Evolutionary conservation across 1,284 basidiomycete species (phyloP).

Genomic region (Tilletia indica): DNA sequence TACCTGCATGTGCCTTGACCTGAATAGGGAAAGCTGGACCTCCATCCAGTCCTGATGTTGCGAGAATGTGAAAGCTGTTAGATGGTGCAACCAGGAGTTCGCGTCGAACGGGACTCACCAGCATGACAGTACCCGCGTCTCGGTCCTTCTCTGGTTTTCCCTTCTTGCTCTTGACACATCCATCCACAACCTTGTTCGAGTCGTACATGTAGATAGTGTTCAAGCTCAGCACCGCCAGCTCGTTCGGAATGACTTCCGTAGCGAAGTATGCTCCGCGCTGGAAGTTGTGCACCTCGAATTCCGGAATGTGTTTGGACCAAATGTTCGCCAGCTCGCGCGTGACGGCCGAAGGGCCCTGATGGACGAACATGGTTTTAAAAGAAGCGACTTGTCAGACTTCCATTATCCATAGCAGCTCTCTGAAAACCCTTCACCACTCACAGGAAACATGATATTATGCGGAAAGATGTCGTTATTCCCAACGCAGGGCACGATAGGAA

Average conservation of each 20-base stretch:
- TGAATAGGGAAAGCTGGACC: constrained; percentile 73
- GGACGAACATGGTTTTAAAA: too few species aligned
- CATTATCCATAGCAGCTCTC: too few species aligned
- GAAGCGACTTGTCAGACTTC: too few species aligned
- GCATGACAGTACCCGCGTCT: constrained; percentile 14
- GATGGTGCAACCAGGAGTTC: not conserved
- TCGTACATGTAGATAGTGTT: constrained; percentile 93
- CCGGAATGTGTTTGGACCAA: constrained; percentile 80
- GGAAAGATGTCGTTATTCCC: constrained; percentile 63
- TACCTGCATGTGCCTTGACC: constrained; percentile 73
- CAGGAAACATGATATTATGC: constrained; percentile 57
- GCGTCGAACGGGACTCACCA: constrained; percentile 2
- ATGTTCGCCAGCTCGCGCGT: constrained; percentile 70
- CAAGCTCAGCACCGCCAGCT: constrained; percentile 76
- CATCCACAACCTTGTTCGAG: constrained; percentile 74
- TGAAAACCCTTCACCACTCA: too few species aligned
- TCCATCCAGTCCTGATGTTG: constrained; percentile 73
- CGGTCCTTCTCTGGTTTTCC: constrained; percentile 12
- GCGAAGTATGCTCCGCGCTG: constrained; percentile 72
- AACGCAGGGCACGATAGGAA: constrained; percentile 79
- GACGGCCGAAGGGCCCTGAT: constrained; percentile 71
- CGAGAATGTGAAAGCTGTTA: too few species aligned
- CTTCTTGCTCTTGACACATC: constrained; percentile 46
- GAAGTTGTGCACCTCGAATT: constrained; percentile 68
- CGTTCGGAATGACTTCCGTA: constrained; percentile 74